Conservation (phyloP, 306 rosid species). For the Lathyrus oleraceus region DNA sequence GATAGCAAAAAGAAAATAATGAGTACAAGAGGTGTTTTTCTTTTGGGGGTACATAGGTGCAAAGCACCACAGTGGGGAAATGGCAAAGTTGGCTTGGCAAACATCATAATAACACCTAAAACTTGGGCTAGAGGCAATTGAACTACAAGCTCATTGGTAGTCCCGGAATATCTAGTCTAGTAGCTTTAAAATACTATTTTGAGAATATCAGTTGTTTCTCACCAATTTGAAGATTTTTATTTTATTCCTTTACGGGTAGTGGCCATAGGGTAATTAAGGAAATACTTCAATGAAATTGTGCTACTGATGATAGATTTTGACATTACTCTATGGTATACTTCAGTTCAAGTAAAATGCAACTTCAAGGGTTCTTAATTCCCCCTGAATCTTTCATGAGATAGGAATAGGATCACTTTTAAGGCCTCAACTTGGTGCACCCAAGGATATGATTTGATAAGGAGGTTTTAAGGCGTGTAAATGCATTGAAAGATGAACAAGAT, state of each 20-base stretch:
- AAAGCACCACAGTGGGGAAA: background rate
- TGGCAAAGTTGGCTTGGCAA: background rate
- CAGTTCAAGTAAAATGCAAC: background rate
- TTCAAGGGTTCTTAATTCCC: background rate
- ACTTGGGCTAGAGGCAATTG: background rate
- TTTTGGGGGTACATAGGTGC: background rate
- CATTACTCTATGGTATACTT: background rate
- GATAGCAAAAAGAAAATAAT: background rate
- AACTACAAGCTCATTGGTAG: slow-evolving; percentile 4
- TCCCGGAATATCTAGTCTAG: slow-evolving; percentile 5
- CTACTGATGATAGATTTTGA: background rate
- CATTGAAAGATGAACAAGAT: background rate
- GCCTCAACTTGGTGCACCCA: background rate
- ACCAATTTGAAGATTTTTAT: slow-evolving; percentile 11
- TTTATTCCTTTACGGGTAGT: background rate
- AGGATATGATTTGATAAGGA: background rate
- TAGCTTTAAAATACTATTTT: background rate
- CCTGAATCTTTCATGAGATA: background rate
- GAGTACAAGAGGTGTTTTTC: slow-evolving; percentile 4
- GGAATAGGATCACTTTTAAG: background rate
- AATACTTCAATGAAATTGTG: background rate
- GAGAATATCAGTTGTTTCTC: background rate
- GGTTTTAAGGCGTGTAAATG: background rate
- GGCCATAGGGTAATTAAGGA: background rate
- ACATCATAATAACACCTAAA: slow-evolving; percentile 20